Evolutionary conservation across 257 asterid genomes (phyloP).

Genomic region (Fraxinus excelsior): DNA sequence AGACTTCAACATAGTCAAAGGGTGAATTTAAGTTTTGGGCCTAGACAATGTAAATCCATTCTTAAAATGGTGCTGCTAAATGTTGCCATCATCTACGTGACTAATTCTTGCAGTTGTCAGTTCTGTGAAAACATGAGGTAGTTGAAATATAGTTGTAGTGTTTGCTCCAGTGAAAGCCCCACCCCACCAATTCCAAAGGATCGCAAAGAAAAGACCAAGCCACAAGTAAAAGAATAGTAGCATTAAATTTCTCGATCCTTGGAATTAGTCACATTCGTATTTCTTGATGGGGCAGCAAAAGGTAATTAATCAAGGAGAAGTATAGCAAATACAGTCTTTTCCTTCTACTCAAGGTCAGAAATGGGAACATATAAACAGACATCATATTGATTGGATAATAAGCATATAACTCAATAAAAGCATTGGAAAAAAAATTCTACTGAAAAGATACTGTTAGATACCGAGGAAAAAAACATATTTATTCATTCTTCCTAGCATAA

Average conservation of each 20-base stretch:
- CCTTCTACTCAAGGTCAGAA: not conserved
- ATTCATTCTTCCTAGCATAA: constrained; percentile 88
- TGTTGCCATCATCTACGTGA: constrained; percentile 19
- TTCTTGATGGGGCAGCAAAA: not conserved
- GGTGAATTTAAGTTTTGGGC: not conserved
- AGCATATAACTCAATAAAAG: constrained; percentile 25
- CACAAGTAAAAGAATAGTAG: not conserved
- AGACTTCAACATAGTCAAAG: not conserved
- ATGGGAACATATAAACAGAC: constrained; percentile 3
- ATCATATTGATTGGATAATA: constrained; percentile 14
- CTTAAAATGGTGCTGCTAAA: constrained; percentile 20
- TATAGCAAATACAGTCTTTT: too few relatives aligned
- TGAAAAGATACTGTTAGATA: constrained; percentile 25
- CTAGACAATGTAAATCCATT: not conserved
- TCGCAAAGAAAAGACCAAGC: too few relatives aligned
- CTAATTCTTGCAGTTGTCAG: not conserved
- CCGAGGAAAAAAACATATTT: constrained; percentile 21
- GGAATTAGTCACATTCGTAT: not conserved
- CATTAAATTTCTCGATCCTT: too few relatives aligned
- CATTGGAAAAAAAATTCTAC: constrained; percentile 21
- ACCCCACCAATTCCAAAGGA: not conserved
- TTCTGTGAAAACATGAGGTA: not conserved
- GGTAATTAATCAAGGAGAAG: not conserved
- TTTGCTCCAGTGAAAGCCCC: too few relatives aligned
- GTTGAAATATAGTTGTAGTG: not conserved